Base-by-base conservation (phyloP, 805 yeast genomes). In the Priceomyces haplophilus region DNA sequence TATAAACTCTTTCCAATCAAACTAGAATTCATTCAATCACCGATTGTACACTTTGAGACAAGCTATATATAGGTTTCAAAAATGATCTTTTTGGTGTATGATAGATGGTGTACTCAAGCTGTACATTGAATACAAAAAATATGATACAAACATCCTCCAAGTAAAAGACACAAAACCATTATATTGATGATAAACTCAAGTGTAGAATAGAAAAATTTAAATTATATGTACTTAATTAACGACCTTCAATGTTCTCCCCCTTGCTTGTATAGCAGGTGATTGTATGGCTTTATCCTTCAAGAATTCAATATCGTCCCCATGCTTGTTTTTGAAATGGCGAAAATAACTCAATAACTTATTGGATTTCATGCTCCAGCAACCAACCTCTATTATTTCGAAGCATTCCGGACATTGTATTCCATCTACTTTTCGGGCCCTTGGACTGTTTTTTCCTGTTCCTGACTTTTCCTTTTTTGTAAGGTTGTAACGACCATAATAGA, bases 401-500 rank as follows among this genome's bases (percentile, higher is more conserved):
- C 66, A 61, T 5, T 52, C 55, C 4, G 66, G 62, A 38, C 66
- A 61, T 36, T 51, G 58, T 11, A 61, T 48, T 12, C 55, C 65
- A 13, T 58, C 55, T 4, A 53, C 54, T 12, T 49, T 47, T 4
- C 61, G 45, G n/a, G 48, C 37, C 17, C 47, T 51, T 12, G 43
- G 42, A 2, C 47, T 43, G 17, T 33, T 37, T 34, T 39, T 42
- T 30, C 15, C 13, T 10, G 31, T 32, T 11, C 44, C 39, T 11
- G 27, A 16, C 21, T 49, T 48, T 16, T 53, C 58, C 7, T 59
- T 52, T 25, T 61, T 52, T 13, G 43, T 46, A 30, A 61, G 41
- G 4, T 43, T 47, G 44, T 62, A 64, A 16, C 41, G 43, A 3
- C 67, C 69, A 31, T 50, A 57, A 44, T 58, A 55, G 6, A 62